Base-by-base conservation (phyloP, 352 stramenopile genomes). In the Phytophthora citricola region DNA sequence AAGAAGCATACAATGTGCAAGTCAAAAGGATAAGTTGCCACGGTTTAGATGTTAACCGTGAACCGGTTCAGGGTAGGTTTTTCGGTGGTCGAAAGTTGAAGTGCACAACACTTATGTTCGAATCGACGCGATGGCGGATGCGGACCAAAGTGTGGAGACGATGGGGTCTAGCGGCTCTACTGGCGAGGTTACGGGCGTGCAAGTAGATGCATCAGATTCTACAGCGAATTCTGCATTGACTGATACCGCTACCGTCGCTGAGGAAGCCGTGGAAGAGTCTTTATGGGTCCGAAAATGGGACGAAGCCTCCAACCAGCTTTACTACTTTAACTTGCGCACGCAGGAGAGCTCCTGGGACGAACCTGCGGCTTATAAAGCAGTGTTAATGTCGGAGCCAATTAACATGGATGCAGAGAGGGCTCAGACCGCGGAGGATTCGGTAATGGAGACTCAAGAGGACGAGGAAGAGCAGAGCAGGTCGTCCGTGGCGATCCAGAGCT, bases 231-330 rank as follows among this genome's bases (percentile, higher is more conserved):
- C 32, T 53, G 1, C 1, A 36, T 40, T 24, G 4, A 63, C 38
- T 24, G 31, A 55, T 63, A 15, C 34, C 14, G 4, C 7, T 53
- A 1, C 5, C 7, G 43, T 12, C 1, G 20, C 34, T 39, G 41
- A 58, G 55, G 14, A n/a, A 47, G 26, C 47, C 1, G 14, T 39
- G 6, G 43, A 22, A 3, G 68, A 63, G n/a, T 48, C 59, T 2
- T 41, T 79, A 29, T 79, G 71, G 71, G 58, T 75, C 12, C 54
- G 66, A 17, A 71, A 75, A 58, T 79, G 71, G 68, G 68, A 79
- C 47, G 58, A 71, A 9, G 20, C 39, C 15, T 58, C 32, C 32
- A 61, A 58, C 34, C 41, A 56, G 52, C 71, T 79, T 39, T 79
- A 58, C 43, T 79, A 79, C 51, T 72, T 76, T 34, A 76, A 79